phyloP scores from a whole-genome alignment of 2,329 filamentous ascomycete species.

The Alternaria gansuensis region DNA sequence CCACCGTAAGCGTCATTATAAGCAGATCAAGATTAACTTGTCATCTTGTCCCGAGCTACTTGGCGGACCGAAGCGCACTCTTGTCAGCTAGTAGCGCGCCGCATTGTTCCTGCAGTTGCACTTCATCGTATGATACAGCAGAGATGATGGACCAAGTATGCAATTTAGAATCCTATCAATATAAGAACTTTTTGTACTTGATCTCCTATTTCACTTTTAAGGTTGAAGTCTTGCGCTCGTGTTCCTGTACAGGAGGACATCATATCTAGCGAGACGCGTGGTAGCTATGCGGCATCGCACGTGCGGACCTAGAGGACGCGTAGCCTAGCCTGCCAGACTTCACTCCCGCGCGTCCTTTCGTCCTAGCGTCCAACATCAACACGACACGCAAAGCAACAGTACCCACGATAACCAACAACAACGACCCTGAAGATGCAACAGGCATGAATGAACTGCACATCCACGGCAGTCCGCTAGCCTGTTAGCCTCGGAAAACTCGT shows the following conservation, averaged over 20 bases:
- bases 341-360: conserved; percentile 1
- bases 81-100: not conserved
- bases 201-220: too few relatives aligned
- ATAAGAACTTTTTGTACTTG: not conserved
- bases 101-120: conserved; percentile 3
- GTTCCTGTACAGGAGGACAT: not conserved
- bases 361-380: not conserved
- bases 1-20: not conserved
- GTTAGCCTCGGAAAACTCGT: conserved; percentile 5
- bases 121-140: conserved; percentile 1
- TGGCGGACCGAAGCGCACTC: conserved; percentile 7
- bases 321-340: conserved; percentile 2
- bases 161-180: not conserved
- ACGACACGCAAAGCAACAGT: conserved; percentile 8
- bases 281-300: conserved; percentile 2
- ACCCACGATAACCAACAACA: not conserved
- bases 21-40: not conserved
- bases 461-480: conserved; percentile 5
- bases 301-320: conserved; percentile 4
- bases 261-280: not conserved
- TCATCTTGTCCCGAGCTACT: not conserved
- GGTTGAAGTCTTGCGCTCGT: too few relatives aligned
- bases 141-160: not conserved
- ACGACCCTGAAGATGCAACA: not conserved
- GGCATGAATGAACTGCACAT: conserved; percentile 4